Conservation (phyloP, 2,329 filamentous ascomycete genomes). For the Clarireedia hainanense region DNA sequence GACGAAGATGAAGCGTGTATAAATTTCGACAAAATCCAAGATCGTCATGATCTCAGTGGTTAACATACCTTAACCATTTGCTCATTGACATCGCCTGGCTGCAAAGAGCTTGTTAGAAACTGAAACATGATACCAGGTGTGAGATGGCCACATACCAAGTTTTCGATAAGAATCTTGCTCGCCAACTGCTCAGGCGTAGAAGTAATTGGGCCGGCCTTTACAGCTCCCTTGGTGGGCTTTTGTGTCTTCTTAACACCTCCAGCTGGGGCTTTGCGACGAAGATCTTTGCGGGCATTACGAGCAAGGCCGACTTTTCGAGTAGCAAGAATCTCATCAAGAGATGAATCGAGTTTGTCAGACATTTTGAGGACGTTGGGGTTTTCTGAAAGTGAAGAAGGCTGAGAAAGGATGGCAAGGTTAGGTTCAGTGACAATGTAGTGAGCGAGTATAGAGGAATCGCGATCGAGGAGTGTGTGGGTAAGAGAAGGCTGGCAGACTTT, state of each 20-base stretch:
- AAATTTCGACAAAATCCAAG: constrained; percentile 68
- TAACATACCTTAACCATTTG: constrained; percentile 99
- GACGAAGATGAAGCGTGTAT: constrained; percentile 25
- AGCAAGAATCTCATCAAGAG: constrained; percentile 93
- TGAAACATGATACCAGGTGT: background rate
- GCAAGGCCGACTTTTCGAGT: constrained; percentile 35
- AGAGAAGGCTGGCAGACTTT: constrained; percentile 25
- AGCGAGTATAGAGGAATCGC: constrained; percentile 17
- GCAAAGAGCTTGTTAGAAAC: constrained; percentile 11
- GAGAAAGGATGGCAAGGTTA: constrained; percentile 23
- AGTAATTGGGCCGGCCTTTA: constrained; percentile 58
- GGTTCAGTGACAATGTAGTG: constrained; percentile 25
- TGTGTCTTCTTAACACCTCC: constrained; percentile 78
- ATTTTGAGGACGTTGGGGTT: constrained; percentile 45
- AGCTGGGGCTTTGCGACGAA: constrained; percentile 54
- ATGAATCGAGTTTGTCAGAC: constrained; percentile 94
- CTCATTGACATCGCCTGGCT: constrained; percentile 97
- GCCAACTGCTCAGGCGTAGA: constrained; percentile 56
- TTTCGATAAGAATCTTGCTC: constrained; percentile 80
- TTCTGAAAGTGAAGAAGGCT: constrained; percentile 20
- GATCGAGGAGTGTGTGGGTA: constrained; percentile 17
- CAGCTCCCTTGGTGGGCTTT: constrained; percentile 50
- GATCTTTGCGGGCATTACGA: constrained; percentile 34
- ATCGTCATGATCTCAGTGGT: constrained; percentile 62
- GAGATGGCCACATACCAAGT: constrained; percentile 63